Conservation (phyloP, 345 rosid genomes). For the Eucalyptus regnans region DNA sequence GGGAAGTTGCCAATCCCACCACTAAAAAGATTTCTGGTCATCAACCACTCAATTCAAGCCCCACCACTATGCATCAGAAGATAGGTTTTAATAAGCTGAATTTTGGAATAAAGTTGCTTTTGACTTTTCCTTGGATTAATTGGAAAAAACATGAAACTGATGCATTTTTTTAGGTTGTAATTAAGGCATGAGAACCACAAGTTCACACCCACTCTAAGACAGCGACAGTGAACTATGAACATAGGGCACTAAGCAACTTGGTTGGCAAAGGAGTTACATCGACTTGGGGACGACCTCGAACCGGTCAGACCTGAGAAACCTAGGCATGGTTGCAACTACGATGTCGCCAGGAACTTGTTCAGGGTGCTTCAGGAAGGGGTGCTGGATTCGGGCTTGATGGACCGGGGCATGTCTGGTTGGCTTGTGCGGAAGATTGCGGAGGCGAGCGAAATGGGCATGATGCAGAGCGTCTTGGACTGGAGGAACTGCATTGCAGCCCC, state of each 20-base stretch:
- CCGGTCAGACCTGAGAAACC: not conserved
- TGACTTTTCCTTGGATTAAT: not conserved
- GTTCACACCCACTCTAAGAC: not conserved
- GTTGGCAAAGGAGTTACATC: not conserved
- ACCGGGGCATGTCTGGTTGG: constrained; percentile 20
- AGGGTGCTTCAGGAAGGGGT: constrained; percentile 13
- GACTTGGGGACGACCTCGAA: not conserved
- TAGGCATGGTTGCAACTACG: not conserved
- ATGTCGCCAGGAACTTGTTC: not conserved
- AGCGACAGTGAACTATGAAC: not conserved
- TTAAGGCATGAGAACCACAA: not conserved
- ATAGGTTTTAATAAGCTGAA: not conserved
- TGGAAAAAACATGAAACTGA: not conserved
- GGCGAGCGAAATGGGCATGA: constrained; percentile 67
- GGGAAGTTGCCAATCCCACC: not conserved
- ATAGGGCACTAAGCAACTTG: not conserved
- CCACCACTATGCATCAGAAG: constrained; percentile 1
- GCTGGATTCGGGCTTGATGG: constrained; percentile 40
- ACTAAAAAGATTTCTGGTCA: constrained; percentile 17
- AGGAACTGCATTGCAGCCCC: constrained; percentile 84
- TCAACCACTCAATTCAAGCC: constrained; percentile 34
- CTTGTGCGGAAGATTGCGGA: constrained; percentile 43
- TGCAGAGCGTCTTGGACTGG: constrained; percentile 70
- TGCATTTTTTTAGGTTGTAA: not conserved
- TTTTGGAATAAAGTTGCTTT: not conserved